phyloP scores from a whole-genome alignment of 257 asterid species.

The Primulina tabacum region DNA sequence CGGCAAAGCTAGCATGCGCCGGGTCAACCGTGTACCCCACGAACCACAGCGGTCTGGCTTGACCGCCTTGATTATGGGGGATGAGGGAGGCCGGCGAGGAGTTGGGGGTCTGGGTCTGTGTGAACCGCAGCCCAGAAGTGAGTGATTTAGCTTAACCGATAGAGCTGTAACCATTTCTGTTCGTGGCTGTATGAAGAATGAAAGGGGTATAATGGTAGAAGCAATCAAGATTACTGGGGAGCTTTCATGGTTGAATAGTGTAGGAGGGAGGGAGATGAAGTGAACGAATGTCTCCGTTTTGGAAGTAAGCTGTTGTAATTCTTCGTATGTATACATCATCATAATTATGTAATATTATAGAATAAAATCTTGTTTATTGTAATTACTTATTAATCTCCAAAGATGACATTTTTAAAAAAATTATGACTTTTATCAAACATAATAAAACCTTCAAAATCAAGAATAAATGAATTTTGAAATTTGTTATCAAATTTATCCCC shows the following conservation, averaged over 20 bases:
- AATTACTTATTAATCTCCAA: no score
- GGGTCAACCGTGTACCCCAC: slow-evolving; percentile 37
- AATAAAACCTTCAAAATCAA: no score
- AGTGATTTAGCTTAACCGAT: slow-evolving; percentile 67
- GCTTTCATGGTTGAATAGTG: slow-evolving; percentile 27
- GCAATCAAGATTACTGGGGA: slow-evolving; percentile 24
- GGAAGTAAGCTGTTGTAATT: slow-evolving; percentile 20
- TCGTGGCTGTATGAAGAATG: slow-evolving; percentile 21
- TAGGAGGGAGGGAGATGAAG: slow-evolving; percentile 38
- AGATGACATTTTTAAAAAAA: no score
- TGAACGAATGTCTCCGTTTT: slow-evolving; percentile 29
- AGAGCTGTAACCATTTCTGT: slow-evolving; percentile 69
- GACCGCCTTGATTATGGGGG: slow-evolving; percentile 25
- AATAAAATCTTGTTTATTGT: no score
- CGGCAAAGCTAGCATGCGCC: slow-evolving; percentile 49
- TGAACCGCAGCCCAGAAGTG: slow-evolving; percentile 38
- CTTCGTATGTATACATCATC: no score
- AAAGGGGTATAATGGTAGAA: slow-evolving; percentile 20
- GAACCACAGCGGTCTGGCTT: slow-evolving; percentile 32
- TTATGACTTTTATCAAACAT: no score
- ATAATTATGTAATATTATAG: no score
- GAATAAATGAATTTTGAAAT: no score
- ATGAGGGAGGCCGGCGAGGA: slow-evolving; percentile 21
- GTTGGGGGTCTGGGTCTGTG: slow-evolving; percentile 26
- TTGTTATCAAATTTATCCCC: no score